Conservation (phyloP, 2,329 filamentous ascomycete genomes). For the Didymella keratinophila region DNA sequence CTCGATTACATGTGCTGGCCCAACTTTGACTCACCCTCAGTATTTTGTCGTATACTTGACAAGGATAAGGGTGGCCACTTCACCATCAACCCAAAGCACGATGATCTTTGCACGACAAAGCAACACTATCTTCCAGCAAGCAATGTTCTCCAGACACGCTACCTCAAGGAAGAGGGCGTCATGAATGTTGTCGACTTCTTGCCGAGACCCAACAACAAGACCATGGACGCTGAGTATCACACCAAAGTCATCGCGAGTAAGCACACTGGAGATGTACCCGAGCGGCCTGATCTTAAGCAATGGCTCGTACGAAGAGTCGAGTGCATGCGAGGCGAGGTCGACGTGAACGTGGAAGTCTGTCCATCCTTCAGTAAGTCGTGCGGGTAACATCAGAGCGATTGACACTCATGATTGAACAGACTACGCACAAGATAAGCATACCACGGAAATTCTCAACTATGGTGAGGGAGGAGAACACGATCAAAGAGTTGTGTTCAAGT, state of each 20-base stretch:
- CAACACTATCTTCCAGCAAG: conserved; percentile 79
- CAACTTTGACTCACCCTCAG: conserved; percentile 77
- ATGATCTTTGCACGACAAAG: conserved; percentile 70
- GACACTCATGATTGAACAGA: conserved; percentile 39
- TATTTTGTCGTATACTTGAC: conserved; percentile 78
- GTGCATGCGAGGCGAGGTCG: conserved; percentile 72
- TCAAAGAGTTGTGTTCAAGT: conserved; percentile 65
- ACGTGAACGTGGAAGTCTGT: conserved; percentile 74
- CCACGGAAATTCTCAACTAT: conserved; percentile 61
- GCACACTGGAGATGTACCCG: conserved; percentile 37
- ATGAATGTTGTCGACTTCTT: conserved; percentile 79
- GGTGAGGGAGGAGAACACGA: conserved; percentile 29
- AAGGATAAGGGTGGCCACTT: conserved; percentile 79
- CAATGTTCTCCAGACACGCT: conserved; percentile 79
- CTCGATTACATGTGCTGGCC: conserved; percentile 85
- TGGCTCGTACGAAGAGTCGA: conserved; percentile 76
- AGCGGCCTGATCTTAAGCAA: conserved; percentile 62
- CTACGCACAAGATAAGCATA: conserved; percentile 71
- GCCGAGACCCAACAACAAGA: conserved; percentile 68
- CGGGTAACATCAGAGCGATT: background rate
- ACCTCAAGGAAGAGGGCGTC: conserved; percentile 77
- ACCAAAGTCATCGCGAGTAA: conserved; percentile 33
- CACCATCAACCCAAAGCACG: conserved; percentile 62
- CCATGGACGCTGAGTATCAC: conserved; percentile 56
- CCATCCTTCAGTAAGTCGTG: conserved; percentile 55